Percentiles rank a stretch among this genome's conserved stretches.
phyloP scores from a whole-genome alignment of 164 flowering plant genomes.

The Cinnamomum chago region DNA sequence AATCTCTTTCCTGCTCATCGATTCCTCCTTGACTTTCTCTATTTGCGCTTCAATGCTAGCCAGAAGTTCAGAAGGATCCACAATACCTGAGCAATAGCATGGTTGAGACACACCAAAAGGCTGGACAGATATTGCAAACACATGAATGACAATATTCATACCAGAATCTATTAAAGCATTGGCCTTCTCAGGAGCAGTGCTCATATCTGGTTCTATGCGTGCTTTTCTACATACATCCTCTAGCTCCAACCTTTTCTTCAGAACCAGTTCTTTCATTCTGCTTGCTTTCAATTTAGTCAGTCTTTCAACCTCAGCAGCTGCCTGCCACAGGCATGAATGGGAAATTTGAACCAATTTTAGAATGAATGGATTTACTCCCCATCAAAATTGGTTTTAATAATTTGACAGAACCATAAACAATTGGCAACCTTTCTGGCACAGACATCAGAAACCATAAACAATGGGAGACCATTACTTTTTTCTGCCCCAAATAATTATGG shows the following conservation, averaged over 20 bases:
- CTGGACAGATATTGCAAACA: not conserved
- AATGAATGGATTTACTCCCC: not conserved
- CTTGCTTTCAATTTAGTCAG: slow-evolving; percentile 77
- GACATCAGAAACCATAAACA: too few relatives aligned
- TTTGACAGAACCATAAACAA: too few relatives aligned
- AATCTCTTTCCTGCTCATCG: slow-evolving; percentile 69
- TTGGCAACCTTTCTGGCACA: too few relatives aligned
- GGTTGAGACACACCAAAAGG: not conserved
- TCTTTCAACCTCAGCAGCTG: slow-evolving; percentile 71
- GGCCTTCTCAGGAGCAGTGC: slow-evolving; percentile 79
- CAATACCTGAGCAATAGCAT: slow-evolving; percentile 46
- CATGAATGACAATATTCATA: slow-evolving; percentile 15
- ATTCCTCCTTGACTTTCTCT: slow-evolving; percentile 63
- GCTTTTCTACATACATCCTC: slow-evolving; percentile 71
- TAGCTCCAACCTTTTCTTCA: slow-evolving; percentile 76
- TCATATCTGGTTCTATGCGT: slow-evolving; percentile 81
- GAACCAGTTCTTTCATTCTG: slow-evolving; percentile 89
- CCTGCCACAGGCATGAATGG: slow-evolving; percentile 37
- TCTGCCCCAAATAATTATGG: too few relatives aligned
- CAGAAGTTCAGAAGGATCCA: slow-evolving; percentile 83
- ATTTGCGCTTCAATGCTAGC: slow-evolving; percentile 78
- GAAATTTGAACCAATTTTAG: slow-evolving; percentile 1
- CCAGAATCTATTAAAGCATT: slow-evolving; percentile 90
- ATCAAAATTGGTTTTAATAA: too few relatives aligned
- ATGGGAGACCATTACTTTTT: too few relatives aligned